Base-by-base conservation (phyloP, 2,329 filamentous ascomycete genomes). In the Colletotrichum somersetense region DNA sequence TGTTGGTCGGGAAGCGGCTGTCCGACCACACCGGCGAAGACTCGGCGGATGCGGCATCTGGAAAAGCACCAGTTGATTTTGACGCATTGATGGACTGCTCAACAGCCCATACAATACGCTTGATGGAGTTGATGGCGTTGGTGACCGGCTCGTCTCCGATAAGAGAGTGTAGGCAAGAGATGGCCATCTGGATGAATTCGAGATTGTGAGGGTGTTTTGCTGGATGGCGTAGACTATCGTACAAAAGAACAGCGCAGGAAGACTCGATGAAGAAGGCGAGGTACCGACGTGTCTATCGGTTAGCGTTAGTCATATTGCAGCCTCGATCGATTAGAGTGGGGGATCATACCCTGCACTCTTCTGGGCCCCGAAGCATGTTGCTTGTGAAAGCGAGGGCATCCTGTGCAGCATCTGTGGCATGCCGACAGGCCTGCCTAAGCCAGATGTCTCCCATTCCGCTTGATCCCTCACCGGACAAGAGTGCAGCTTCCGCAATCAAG, bases 191-290 rank as follows among this genome's bases (percentile, higher is more conserved):
- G 46, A 72, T 69, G 46, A 64, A 72, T 30, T 72, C 69, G 7
- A 72, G 33, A 40, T 72, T 72, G 11, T 72, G 78, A 0, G 77
- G 74, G 33, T 78, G 76, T 53, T 79, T 79, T 12, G 75, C 71
- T 0, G 77, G 77, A 50, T 78, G 76, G 23, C 75, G 74, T 14
- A 79, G 73, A 35, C 75, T 77, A 68, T 79, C 77, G 55, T 79
- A 78, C 7, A 79, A 57, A 12, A 79, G 73, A 7, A 79, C 78
- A 5, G 77, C 77, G 35, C 77, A 79, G 57, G 73, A 75, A 35
- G 74, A 75, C 44, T 79, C 78, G 52, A 79, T 73, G 66, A 78
- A 79, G 74, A 78, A 79, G 14, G 76, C 76, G 23, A 75, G 72
- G 40, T 77, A 77, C 30, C 77, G 59, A 16, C 69, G 69, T 18